Base-by-base conservation (phyloP, 169 alveolate species). In the Plasmodium ovale region DNA sequence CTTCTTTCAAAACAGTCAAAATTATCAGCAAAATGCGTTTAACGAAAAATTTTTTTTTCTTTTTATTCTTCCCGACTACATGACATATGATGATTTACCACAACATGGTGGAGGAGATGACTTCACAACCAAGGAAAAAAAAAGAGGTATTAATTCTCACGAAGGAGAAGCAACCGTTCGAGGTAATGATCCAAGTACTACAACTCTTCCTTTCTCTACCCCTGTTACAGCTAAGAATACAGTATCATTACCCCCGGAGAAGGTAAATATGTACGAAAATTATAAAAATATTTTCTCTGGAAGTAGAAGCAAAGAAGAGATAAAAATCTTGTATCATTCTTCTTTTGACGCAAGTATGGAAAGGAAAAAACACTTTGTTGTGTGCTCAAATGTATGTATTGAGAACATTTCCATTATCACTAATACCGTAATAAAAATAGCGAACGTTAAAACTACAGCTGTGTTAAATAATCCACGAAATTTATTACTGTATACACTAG, bases 351-450 rank as follows among this genome's bases (percentile, higher is more conserved):
- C 85, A 19, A 69, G 62, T 56, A 60, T 64, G 51, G 14, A 16
- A 67, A 62, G 47, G 16, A 73, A 53, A 64, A 87, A 72, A 79
- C 77, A 79, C 29, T 92, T 87, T 64, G 88, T 92, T 19, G 71
- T 92, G 2, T 92, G 94, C 33, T 91, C 91, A 51, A 54, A 82
- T 16, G 72, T 92, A 27, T 44, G 64, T 53, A 49, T 93, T 1
- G 56, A 69, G 23, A 89, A 92, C 54, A 92, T 93, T 27, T 92
- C 95, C 9, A 60, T 93, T 33, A 87, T 93, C 12, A 92, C 92
- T 35, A 89, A 93, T 70, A 88, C 93, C 33, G 92, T 89, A 7
- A 58, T 92, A 37, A 87, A 82, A 33, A 3, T 64, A 59, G 39
- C 82, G 44, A 59, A 77, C 39, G 92, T 91, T 49, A 60, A 68